Base-by-base conservation (phyloP, 768 basidiomycete genomes). In the Amanita polypyramis region DNA sequence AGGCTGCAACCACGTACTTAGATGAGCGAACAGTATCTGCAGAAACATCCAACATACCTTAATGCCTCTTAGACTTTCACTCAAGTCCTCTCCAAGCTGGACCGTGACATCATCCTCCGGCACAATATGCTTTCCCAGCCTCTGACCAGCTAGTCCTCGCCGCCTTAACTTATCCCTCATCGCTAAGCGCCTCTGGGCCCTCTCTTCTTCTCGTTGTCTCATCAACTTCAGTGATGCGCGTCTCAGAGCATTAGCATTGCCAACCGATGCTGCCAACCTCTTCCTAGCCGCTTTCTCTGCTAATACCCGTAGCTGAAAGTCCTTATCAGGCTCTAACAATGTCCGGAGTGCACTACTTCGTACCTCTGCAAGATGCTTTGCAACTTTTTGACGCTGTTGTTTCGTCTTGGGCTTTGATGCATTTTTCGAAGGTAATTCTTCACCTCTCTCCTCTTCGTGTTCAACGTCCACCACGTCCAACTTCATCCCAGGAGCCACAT, bases 61-160 rank as follows among this genome's bases (percentile, higher is more conserved):
- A 57, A 97, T 65, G 34, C 71, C 80, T 48, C 93, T 70, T 56
- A 95, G 65, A 57, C 73, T 92, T 65, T 96, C 93, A 48, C 76
- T 85, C 42, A 96, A 63, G 58, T 96, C 90, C 53, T 95, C 93
- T 2, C 89, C 89, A 0, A 95, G 73, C 64, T 96, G 93, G 12
- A 97, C 92, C 38, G 83, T 86, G 3, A 93, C 73, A 29, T 72
- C 69, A 11, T 69, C 74, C 55, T 76, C 78, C 1, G 77, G 79
- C 0, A 94, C 83, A 32, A 72, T 73, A 56, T 94, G 81, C 61
- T 82, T 93, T 6, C 94, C 94, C 0, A 96, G 58, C 56, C 74
- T 78, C 61, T 78, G 74, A 0, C 93, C 93, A 0, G 70, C 78
- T 10, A 92, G 61, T 6, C 92, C 89, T 27, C 66, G 62, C 41